These are phyloP conservation scores for Hemisphaericaspora nanyangensis DNA, from an alignment of 805 yeast species.

Conservation along the genomic window DNA sequence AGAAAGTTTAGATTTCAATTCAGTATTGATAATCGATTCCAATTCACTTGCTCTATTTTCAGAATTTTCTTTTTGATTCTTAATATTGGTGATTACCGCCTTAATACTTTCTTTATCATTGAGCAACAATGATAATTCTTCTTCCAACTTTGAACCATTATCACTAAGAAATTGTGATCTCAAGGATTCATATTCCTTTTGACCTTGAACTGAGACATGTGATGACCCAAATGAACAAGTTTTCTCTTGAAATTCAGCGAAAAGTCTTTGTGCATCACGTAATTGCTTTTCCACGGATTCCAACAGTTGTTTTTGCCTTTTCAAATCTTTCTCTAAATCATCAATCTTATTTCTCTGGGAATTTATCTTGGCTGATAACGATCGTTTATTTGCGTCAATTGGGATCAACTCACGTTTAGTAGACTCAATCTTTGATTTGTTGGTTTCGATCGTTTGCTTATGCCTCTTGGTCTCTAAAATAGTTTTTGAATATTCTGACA, in stretches of 20 bases:
- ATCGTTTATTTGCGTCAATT: slow-evolving; percentile 50
- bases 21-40: slow-evolving; percentile 32
- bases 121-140: slow-evolving; percentile 37
- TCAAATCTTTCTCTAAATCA: slow-evolving; percentile 49
- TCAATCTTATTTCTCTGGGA: slow-evolving; percentile 45
- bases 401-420: slow-evolving; percentile 56
- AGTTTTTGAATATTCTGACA: slow-evolving; percentile 44
- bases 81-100: slow-evolving; percentile 19
- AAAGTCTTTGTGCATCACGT: slow-evolving; percentile 32
- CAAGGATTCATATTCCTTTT: slow-evolving; percentile 54
- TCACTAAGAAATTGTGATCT: slow-evolving; percentile 54
- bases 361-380: slow-evolving; percentile 43
- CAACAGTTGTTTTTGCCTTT: slow-evolving; percentile 45
- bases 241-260: slow-evolving; percentile 25
- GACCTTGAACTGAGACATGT: slow-evolving; percentile 45
- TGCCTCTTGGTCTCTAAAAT: slow-evolving; percentile 39
- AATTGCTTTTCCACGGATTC: slow-evolving; percentile 45
- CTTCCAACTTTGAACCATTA: slow-evolving; percentile 54
- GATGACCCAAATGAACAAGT: slow-evolving; percentile 3
- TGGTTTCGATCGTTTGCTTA: slow-evolving; percentile 33
- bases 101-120: slow-evolving; percentile 44
- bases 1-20: slow-evolving; percentile 28
- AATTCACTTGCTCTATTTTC: slow-evolving; percentile 38
- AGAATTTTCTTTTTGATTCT: slow-evolving; percentile 31
- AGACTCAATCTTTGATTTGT: slow-evolving; percentile 39